These are phyloP conservation scores for Phytophthora pluvialis DNA, from an alignment of 352 stramenopile genomes.

Conservation along the genomic window DNA sequence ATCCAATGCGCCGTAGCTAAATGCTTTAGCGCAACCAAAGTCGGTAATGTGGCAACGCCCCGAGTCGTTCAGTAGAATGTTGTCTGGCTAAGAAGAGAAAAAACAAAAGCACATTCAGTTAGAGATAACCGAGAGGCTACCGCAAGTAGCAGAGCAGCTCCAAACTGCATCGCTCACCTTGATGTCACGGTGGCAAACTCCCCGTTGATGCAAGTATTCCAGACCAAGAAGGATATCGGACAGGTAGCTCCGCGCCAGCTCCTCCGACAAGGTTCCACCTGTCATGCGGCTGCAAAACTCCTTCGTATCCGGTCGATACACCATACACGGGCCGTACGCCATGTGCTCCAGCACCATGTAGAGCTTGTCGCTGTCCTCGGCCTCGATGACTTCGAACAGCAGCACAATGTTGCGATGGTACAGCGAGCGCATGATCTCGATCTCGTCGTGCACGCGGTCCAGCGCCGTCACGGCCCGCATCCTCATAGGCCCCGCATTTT, in stretches of 20 bases:
- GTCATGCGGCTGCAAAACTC: conserved; percentile 77
- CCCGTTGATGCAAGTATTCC: conserved; percentile 74
- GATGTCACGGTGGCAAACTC: conserved; percentile 90
- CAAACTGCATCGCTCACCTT: conserved; percentile 56
- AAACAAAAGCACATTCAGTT: conserved; percentile 8
- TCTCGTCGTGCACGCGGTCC: conserved; percentile 84
- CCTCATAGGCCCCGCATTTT: conserved; percentile 17
- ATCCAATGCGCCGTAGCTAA: conserved; percentile 8
- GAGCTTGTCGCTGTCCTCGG: conserved; percentile 76
- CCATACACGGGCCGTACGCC: conserved; percentile 81
- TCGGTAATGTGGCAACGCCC: conserved; percentile 87
- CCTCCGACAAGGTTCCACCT: conserved; percentile 56
- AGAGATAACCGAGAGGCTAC: background rate
- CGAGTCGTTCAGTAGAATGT: conserved; percentile 84
- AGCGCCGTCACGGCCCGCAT: conserved; percentile 85
- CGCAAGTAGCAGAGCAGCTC: background rate
- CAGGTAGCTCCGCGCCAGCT: conserved; percentile 67
- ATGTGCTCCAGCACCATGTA: conserved; percentile 92
- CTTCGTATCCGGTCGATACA: conserved; percentile 68
- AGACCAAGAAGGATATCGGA: conserved; percentile 82
- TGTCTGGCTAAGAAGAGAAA: conserved; percentile 89
- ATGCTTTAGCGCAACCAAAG: conserved; percentile 83
- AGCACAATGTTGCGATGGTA: conserved; percentile 92
- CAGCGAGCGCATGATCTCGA: conserved; percentile 87
- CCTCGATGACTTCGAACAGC: conserved; percentile 92